These are phyloP conservation scores for Discostella stelligeroides DNA, from an alignment of 108 stramenopile genomes.

Conservation along the genomic window DNA sequence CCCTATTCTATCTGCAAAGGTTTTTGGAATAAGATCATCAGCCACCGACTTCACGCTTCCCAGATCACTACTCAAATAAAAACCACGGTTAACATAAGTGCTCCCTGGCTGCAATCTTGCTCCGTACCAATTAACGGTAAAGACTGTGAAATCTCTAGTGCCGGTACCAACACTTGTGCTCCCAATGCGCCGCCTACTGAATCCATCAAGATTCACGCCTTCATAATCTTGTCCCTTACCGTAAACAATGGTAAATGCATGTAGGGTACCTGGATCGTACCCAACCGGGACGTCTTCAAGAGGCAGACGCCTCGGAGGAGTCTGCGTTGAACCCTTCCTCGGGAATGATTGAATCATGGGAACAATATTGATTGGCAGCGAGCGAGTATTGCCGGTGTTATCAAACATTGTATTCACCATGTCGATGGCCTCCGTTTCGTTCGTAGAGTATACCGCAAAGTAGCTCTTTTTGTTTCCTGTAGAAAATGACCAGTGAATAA, in stretches of 20 bases:
- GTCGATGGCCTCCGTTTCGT: not conserved
- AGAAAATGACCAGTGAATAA: constrained; percentile 6
- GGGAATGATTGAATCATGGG: not conserved
- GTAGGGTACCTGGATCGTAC: constrained; percentile 17
- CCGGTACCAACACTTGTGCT: constrained; percentile 17
- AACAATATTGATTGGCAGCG: not conserved
- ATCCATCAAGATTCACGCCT: not conserved
- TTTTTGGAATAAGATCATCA: not conserved
- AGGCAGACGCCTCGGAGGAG: not conserved
- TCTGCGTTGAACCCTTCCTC: no score
- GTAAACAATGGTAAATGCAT: constrained; percentile 24
- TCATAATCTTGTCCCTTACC: constrained; percentile 21
- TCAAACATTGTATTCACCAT: constrained; percentile 11
- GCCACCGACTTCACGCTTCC: constrained; percentile 6
- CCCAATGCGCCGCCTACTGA: not conserved
- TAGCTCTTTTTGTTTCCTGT: constrained; percentile 5
- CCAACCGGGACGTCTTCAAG: not conserved
- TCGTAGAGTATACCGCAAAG: constrained; percentile 20
- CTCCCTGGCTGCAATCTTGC: constrained; percentile 20
- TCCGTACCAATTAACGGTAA: constrained; percentile 17
- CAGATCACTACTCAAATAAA: constrained; percentile 16
- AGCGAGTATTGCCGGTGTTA: not conserved
- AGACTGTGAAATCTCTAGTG: constrained; percentile 28
- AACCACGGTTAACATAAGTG: constrained; percentile 32
- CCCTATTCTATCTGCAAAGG: constrained; percentile 15